phyloP scores from a whole-genome alignment of 2,329 filamentous ascomycete species.

The Cryphonectria japonica region DNA sequence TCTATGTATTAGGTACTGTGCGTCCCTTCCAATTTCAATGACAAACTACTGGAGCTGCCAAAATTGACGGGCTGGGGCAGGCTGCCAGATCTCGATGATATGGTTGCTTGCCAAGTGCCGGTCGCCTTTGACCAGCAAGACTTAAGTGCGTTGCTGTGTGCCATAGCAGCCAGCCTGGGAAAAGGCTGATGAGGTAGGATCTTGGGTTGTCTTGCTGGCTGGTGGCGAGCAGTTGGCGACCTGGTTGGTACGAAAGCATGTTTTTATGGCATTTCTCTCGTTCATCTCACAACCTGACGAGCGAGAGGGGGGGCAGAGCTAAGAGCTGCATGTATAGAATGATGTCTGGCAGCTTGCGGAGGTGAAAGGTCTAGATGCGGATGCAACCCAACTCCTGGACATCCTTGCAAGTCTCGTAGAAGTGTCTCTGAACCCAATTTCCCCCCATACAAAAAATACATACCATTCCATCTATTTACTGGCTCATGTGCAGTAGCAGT shows the following conservation, averaged over 20 bases:
- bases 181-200: background rate
- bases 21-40: background rate
- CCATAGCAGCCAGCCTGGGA: background rate
- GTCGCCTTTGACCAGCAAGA: background rate
- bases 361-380: slow-evolving; percentile 5
- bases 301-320: background rate
- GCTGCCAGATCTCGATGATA: background rate
- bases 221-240: background rate
- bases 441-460: background rate
- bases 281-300: background rate
- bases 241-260: background rate
- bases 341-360: background rate
- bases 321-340: background rate
- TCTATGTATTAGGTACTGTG: background rate
- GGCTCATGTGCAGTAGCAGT: background rate
- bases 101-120: background rate
- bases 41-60: background rate
- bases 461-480: background rate
- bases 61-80: background rate
- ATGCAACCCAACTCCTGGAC: background rate
- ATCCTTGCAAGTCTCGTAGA: background rate
- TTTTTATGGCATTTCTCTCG: background rate
- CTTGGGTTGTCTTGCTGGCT: background rate
- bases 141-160: background rate
- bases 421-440: slow-evolving; percentile 10